Percentiles rank a stretch among this genome's conserved stretches.
These are phyloP conservation scores for Podaxis sp. DNA, from an alignment of 768 basidiomycete species.

Conservation along the genomic window DNA sequence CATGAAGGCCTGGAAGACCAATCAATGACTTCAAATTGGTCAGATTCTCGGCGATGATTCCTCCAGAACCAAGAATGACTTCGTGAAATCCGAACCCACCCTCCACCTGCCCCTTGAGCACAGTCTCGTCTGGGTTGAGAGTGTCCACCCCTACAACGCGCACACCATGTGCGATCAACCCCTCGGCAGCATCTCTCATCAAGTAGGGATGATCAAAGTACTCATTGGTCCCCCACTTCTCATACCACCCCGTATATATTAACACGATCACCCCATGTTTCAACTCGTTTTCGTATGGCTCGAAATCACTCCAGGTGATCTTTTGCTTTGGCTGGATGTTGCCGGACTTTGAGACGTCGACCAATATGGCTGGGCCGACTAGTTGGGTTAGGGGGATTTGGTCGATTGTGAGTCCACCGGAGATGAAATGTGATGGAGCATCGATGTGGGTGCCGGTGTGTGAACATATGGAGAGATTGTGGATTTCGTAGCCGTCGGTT, in stretches of 20 bases:
- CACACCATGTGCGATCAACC: slow-evolving; percentile 51
- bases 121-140: slow-evolving; percentile 68
- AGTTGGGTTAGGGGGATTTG: slow-evolving; percentile 53
- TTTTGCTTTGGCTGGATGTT: slow-evolving; percentile 31
- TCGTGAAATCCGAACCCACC: slow-evolving; percentile 58
- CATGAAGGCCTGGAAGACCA: slow-evolving; percentile 22
- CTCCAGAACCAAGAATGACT: slow-evolving; percentile 56
- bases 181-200: slow-evolving; percentile 47
- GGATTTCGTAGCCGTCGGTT: slow-evolving; percentile 51
- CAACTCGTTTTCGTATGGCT: slow-evolving; percentile 36
- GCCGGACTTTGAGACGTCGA: slow-evolving; percentile 45
- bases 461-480: slow-evolving; percentile 55
- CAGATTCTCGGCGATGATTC: slow-evolving; percentile 73
- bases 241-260: slow-evolving; percentile 70
- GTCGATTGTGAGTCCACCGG: slow-evolving; percentile 55
- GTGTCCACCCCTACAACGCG: slow-evolving; percentile 62
- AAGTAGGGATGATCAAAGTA: slow-evolving; percentile 73
- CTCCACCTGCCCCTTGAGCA: slow-evolving; percentile 31
- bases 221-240: slow-evolving; percentile 43
- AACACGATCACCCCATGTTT: slow-evolving; percentile 41
- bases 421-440: slow-evolving; percentile 72
- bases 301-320: slow-evolving; percentile 58
- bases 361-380: slow-evolving; percentile 52
- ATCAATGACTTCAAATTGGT: slow-evolving; percentile 48
- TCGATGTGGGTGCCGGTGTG: slow-evolving; percentile 84